These are phyloP conservation scores for Phytophthora hybrid DNA, from an alignment of 352 stramenopile genomes.

Conservation along the genomic window DNA sequence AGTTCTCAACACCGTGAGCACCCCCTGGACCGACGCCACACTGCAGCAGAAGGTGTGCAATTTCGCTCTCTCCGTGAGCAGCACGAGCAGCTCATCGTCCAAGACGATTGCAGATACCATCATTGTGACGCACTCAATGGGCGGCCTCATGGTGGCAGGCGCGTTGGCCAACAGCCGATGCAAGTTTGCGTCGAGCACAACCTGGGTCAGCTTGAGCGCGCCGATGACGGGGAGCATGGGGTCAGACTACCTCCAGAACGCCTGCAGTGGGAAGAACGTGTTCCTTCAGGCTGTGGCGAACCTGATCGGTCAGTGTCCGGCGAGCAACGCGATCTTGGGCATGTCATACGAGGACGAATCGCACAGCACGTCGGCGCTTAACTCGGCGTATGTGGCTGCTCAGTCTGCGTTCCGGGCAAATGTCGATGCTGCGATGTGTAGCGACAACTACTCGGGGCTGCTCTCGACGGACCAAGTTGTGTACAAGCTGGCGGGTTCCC, in stretches of 20 bases:
- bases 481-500: conserved; percentile 25
- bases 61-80: conserved; percentile 27
- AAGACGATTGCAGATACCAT: conserved; percentile 38
- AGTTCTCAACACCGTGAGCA: conserved; percentile 33
- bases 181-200: conserved; percentile 32
- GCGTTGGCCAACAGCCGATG: conserved; percentile 47
- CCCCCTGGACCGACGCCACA: conserved; percentile 28
- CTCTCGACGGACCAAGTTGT: conserved; percentile 27
- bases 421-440: conserved; percentile 43
- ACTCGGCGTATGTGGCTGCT: conserved; percentile 29
- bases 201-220: conserved; percentile 43
- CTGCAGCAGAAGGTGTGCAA: conserved; percentile 42
- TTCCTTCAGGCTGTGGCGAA: conserved; percentile 35
- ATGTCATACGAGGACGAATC: conserved; percentile 34
- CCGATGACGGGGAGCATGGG: conserved; percentile 48
- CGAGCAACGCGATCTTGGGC: conserved; percentile 18
- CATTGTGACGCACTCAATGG: conserved; percentile 48
- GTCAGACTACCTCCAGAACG: conserved; percentile 40
- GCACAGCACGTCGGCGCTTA: conserved; percentile 24
- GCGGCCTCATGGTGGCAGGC: conserved; percentile 35
- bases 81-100: conserved; percentile 18
- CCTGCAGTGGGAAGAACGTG: conserved; percentile 29
- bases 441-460: conserved; percentile 42
- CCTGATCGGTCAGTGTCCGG: conserved; percentile 40
- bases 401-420: conserved; percentile 34